These are phyloP conservation scores for Monosporascus sp. DNA, from an alignment of 2,329 filamentous ascomycete genomes.

Conservation along the genomic window DNA sequence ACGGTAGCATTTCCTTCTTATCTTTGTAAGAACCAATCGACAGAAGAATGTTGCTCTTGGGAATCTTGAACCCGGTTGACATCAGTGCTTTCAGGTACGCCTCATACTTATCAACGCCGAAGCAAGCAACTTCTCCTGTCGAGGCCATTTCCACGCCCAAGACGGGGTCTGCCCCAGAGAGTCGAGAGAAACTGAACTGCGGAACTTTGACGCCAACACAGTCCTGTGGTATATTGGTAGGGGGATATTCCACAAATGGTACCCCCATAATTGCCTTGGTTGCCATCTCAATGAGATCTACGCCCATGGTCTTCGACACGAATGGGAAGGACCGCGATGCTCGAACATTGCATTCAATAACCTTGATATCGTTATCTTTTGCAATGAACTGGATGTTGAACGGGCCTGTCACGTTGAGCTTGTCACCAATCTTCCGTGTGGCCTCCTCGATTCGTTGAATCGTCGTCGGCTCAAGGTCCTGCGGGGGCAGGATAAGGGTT, in stretches of 20 bases:
- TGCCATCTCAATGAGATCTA: constrained; percentile 96
- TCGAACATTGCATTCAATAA: constrained; percentile 97
- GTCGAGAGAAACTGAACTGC: constrained; percentile 96
- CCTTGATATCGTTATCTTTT: constrained; percentile 99
- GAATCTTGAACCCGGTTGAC: constrained; percentile 92
- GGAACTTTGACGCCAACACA: constrained; percentile 97
- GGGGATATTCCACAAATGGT: constrained; percentile 77
- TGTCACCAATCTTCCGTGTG: constrained; percentile 88
- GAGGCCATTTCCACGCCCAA: constrained; percentile 99
- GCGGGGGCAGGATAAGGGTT: constrained; percentile 88
- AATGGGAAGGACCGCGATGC: constrained; percentile 97
- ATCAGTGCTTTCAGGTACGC: constrained; percentile 95
- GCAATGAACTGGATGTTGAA: constrained; percentile 99
- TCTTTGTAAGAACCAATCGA: constrained; percentile 98
- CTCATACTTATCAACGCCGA: constrained; percentile 93
- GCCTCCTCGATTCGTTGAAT: constrained; percentile 90
- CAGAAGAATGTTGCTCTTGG: constrained; percentile 89
- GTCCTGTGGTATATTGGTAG: constrained; percentile 66
- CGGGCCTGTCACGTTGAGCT: constrained; percentile 91
- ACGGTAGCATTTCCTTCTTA: constrained; percentile 94
- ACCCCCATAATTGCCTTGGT: constrained; percentile 92
- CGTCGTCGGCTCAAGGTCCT: constrained; percentile 85
- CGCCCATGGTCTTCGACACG: constrained; percentile 96
- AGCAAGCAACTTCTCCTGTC: constrained; percentile 95
- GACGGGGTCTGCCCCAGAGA: constrained; percentile 93